Conservation (phyloP, 306 rosid genomes). For the Gleditsia sinensis region DNA sequence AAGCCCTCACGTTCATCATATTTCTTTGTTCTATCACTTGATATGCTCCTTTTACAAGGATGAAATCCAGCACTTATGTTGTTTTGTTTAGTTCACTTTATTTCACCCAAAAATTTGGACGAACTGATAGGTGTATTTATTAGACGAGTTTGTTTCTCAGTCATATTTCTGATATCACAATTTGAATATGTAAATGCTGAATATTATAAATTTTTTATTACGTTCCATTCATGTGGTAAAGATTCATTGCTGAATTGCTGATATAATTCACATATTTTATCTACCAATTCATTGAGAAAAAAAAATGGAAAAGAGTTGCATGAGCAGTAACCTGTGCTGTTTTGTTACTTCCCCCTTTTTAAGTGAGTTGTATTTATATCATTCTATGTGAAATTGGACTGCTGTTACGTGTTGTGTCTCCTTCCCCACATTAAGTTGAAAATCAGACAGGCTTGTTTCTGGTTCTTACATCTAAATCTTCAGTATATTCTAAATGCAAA, state of each 20-base stretch:
- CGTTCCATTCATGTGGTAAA: neutral
- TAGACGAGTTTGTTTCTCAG: neutral
- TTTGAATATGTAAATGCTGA: neutral
- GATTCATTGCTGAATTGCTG: neutral
- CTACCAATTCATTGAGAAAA: neutral
- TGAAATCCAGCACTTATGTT: neutral
- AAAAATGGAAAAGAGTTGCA: neutral
- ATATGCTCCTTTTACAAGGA: too few species aligned
- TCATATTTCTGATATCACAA: slow-evolving; percentile 13
- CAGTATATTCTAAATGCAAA: neutral
- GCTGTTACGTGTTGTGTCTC: neutral
- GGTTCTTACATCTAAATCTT: neutral
- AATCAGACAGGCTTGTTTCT: neutral
- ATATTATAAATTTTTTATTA: neutral
- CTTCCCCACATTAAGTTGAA: neutral
- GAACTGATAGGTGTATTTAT: neutral
- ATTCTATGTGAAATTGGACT: neutral
- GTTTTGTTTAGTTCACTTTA: slow-evolving; percentile 13
- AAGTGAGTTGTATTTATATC: neutral
- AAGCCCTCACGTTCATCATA: too few species aligned
- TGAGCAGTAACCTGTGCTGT: neutral
- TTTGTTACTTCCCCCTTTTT: neutral
- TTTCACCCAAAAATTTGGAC: neutral
- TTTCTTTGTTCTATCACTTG: too few species aligned
- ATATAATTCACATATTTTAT: neutral